Conservation (phyloP, 1,284 basidiomycete species). For the Ceratobasidium papillatum region DNA sequence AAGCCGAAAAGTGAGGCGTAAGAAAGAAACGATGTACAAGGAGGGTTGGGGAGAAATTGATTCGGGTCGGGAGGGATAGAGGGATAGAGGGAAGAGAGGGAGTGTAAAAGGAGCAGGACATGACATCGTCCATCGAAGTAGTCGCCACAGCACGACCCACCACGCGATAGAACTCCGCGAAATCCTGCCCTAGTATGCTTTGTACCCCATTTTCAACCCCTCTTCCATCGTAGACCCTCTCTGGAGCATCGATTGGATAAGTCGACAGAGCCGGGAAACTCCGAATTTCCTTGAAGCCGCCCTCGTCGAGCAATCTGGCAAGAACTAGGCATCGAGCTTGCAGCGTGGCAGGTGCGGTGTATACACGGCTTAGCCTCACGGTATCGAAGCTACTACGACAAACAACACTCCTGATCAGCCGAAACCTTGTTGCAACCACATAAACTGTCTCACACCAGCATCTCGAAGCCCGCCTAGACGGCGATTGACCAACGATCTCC, state of each 20-base stretch:
- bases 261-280: neutral
- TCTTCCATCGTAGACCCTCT: constrained; percentile 3
- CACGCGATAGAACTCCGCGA: constrained; percentile 30
- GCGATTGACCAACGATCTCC: constrained; percentile 20
- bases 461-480: neutral
- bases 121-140: neutral
- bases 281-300: neutral
- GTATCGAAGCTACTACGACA: constrained; percentile 10
- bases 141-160: neutral
- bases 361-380: constrained; percentile 30
- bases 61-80: constrained; percentile 4
- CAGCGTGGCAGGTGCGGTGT: constrained; percentile 21
- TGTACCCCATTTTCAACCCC: constrained; percentile 14
- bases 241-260: constrained; percentile 9
- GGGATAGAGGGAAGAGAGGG: neutral
- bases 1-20: neutral
- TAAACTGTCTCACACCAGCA: neutral
- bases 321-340: neutral
- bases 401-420: constrained; percentile 1
- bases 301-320: neutral
- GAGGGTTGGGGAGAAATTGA: neutral
- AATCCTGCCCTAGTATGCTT: constrained; percentile 14
- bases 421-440: constrained; percentile 19
- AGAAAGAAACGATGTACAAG: neutral
- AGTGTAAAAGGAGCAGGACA: neutral